phyloP scores from a whole-genome alignment of 805 yeast genomes.

The Metschnikowia continentalis region DNA sequence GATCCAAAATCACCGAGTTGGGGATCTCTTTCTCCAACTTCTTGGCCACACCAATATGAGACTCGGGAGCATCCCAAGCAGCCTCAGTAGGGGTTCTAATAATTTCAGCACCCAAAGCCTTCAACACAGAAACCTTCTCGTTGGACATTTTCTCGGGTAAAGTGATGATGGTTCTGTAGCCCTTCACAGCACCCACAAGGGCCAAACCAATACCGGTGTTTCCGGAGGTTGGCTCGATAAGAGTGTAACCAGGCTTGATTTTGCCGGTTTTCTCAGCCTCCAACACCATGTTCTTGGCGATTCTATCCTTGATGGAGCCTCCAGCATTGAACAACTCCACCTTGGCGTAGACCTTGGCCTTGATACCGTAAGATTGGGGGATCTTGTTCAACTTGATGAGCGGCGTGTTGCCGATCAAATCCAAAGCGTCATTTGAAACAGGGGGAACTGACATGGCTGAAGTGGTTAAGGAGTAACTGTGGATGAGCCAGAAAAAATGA shows the following conservation, averaged over 20 bases:
- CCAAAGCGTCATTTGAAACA: conserved; percentile 53
- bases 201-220: conserved; percentile 92
- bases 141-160: conserved; percentile 90
- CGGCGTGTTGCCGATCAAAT: conserved; percentile 84
- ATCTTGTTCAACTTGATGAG: conserved; percentile 67
- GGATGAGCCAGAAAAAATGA: conserved; percentile 3
- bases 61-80: conserved; percentile 89
- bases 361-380: conserved; percentile 72
- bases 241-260: conserved; percentile 79
- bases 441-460: conserved; percentile 29
- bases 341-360: conserved; percentile 68
- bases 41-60: conserved; percentile 84
- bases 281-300: conserved; percentile 81
- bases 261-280: conserved; percentile 76
- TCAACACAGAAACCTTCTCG: conserved; percentile 82
- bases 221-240: conserved; percentile 88
- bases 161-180: conserved; percentile 82
- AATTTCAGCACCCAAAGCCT: conserved; percentile 87
- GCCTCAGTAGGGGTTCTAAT: conserved; percentile 90
- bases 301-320: conserved; percentile 86
- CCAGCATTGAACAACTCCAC: conserved; percentile 84
- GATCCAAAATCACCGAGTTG: conserved; percentile 79
- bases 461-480: not conserved
- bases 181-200: conserved; percentile 79
- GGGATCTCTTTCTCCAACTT: conserved; percentile 79